Percentiles rank a stretch among this genome's conserved stretches.
These are phyloP conservation scores for Geranium brycei DNA, from an alignment of 345 rosid genomes.

Conservation along the genomic window DNA sequence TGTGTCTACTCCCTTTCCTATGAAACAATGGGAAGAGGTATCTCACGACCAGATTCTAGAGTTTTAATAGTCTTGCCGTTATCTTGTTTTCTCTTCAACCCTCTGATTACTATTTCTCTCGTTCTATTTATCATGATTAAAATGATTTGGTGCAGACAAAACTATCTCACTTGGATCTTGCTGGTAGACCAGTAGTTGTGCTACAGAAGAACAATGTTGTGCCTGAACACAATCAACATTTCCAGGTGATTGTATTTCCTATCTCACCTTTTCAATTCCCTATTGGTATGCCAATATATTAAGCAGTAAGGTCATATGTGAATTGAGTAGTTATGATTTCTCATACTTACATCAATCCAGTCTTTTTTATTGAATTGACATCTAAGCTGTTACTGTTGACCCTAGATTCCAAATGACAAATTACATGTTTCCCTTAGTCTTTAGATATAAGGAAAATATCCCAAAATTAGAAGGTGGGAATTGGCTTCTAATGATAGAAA, in stretches of 20 bases:
- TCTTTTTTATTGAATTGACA: too few relatives aligned
- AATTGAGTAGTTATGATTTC: too few relatives aligned
- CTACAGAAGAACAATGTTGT: constrained; percentile 68
- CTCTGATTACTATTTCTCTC: background rate
- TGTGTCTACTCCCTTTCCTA: constrained; percentile 61
- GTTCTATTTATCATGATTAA: background rate
- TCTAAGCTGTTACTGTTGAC: background rate
- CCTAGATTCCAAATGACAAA: too few relatives aligned
- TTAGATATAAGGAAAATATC: background rate
- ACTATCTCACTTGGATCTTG: constrained; percentile 77
- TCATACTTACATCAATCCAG: too few relatives aligned
- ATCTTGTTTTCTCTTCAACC: background rate
- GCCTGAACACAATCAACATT: constrained; percentile 79
- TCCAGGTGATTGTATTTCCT: constrained; percentile 47
- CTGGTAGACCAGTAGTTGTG: constrained; percentile 75
- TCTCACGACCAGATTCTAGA: constrained; percentile 7
- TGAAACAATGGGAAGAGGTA: constrained; percentile 75
- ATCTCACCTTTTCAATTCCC: constrained; percentile 6
- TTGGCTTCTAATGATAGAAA: background rate
- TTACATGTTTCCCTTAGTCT: background rate
- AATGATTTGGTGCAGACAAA: constrained; percentile 40
- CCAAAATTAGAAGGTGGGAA: background rate
- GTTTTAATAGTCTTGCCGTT: background rate
- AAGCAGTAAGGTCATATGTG: too few relatives aligned
- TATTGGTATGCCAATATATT: background rate